Evolutionary conservation across 2,329 filamentous ascomycete species (phyloP).

Genomic region (Dothideomycetes sp.): DNA sequence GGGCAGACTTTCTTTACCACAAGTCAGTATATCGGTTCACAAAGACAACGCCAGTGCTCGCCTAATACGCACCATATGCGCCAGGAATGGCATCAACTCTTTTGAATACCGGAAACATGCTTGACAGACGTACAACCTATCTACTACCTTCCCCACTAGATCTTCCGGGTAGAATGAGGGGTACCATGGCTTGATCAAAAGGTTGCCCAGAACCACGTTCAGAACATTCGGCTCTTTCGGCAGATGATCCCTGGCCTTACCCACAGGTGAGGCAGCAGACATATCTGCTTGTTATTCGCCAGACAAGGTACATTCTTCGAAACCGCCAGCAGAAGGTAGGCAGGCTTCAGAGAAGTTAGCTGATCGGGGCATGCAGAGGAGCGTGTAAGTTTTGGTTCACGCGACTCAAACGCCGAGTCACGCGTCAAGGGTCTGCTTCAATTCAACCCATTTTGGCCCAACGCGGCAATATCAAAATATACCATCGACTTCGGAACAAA

Average conservation of each 20-base stretch:
- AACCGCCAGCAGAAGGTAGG: not conserved
- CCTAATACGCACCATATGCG: constrained; percentile 13
- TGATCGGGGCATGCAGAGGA: not conserved
- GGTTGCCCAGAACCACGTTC: constrained; percentile 73
- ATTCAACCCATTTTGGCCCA: too few relatives aligned
- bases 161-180: constrained; percentile 79
- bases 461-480: too few relatives aligned
- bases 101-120: constrained; percentile 90
- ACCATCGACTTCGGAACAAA: too few relatives aligned
- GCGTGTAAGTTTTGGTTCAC: not conserved
- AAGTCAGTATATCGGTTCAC: too few relatives aligned
- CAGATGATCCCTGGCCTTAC: constrained; percentile 3
- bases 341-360: not conserved
- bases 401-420: not conserved
- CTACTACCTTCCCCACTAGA: constrained; percentile 30
- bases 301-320: not conserved
- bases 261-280: constrained; percentile 7
- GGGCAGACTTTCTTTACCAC: constrained; percentile 31
- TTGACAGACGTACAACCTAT: constrained; percentile 71
- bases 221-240: constrained; percentile 60
- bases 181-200: constrained; percentile 84
- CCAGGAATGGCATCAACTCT: constrained; percentile 36
- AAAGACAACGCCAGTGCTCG: too few relatives aligned
- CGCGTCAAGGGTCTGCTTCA: too few relatives aligned
- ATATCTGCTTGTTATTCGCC: not conserved